Base-by-base conservation (phyloP, 495 filamentous ascomycete species). In the Penicillium cataractarum region DNA sequence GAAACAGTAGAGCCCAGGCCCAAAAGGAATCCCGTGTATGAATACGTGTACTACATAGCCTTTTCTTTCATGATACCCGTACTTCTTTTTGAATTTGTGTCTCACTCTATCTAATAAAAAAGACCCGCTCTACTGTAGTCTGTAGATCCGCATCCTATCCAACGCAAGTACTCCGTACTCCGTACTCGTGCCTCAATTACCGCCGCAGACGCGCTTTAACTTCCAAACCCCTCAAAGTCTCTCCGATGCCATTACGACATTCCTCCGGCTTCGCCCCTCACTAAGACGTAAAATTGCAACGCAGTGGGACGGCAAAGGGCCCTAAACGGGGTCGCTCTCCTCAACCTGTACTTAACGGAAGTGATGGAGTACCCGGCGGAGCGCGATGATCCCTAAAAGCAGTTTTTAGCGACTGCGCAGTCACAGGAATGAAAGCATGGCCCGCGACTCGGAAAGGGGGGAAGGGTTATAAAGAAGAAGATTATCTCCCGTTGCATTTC, bases 271-370 rank as follows among this genome's bases (percentile, higher is more conserved):
- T 56, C n/a, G 40, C 53, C 52, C 42, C 64, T 65, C 60, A 32
- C 37, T 57, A 49, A 60, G 66, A 72, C 35, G 24, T 55, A 24
- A 49, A 54, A 39, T 53, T 54, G 60, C 40, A 55, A 53, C 55
- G 19, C 42, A 39, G 65, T 63, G 68, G 70, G 54, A 71, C 68
- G 63, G 62, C 42, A 53, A 31, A 53, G 17, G 60, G 65, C 61
- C 65, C 64, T 72, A 71, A 73, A 71, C 57, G 72, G 70, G 74
- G 71, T 66, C 58, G 71, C 74, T 77, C 77, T 80, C 77, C 74
- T 80, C 70, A 68, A 81, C 78, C 78, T 81, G 78, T 80, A 80
- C 78, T 81, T 81, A 81, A 74, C 71, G 77, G 78, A 81, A 80
- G 62, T 62, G 63, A 72, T 72, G 70, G 70, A 72, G 70, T 64